Evolutionary conservation across 768 basidiomycete genomes (phyloP).

Genomic region (Lyophyllum semitale): DNA sequence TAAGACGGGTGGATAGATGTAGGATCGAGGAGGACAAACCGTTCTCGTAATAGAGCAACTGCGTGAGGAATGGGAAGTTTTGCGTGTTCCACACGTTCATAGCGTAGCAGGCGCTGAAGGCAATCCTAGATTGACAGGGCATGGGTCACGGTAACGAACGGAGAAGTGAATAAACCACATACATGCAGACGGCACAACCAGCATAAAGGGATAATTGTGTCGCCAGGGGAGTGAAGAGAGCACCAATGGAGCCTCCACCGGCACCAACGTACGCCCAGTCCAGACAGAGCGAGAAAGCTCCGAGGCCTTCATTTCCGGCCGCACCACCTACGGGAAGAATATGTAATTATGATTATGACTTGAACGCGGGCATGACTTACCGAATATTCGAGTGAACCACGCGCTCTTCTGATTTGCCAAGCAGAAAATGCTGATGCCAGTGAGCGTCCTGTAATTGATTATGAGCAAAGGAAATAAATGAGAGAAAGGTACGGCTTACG

Average conservation of each 20-base stretch:
- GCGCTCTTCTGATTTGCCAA: slow-evolving; percentile 49
- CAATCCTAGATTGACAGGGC: background rate
- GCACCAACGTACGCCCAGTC: slow-evolving; percentile 55
- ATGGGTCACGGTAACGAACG: too few species aligned
- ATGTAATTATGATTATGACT: background rate
- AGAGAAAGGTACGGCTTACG: slow-evolving; percentile 22
- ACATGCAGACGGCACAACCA: slow-evolving; percentile 47
- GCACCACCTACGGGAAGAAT: slow-evolving; percentile 36
- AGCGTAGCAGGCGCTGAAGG: background rate
- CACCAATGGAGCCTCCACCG: slow-evolving; percentile 33
- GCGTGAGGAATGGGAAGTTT: slow-evolving; percentile 11
- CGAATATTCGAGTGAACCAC: slow-evolving; percentile 57
- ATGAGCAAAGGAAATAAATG: background rate
- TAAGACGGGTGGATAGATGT: background rate
- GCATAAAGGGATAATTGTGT: slow-evolving; percentile 46
- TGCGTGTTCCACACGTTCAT: background rate
- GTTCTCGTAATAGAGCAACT: slow-evolving; percentile 25
- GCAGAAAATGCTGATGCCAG: slow-evolving; percentile 60
- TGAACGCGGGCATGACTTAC: slow-evolving; percentile 23
- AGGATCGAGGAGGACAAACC: background rate
- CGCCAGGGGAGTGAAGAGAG: slow-evolving; percentile 45
- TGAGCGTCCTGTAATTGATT: slow-evolving; percentile 38
- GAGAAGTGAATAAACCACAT: slow-evolving; percentile 9
- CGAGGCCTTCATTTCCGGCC: slow-evolving; percentile 56
- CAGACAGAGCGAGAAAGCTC: slow-evolving; percentile 51